These are phyloP conservation scores for Hypoxylon sp. DNA, from an alignment of 2,329 filamentous ascomycete species.

Conservation along the genomic window DNA sequence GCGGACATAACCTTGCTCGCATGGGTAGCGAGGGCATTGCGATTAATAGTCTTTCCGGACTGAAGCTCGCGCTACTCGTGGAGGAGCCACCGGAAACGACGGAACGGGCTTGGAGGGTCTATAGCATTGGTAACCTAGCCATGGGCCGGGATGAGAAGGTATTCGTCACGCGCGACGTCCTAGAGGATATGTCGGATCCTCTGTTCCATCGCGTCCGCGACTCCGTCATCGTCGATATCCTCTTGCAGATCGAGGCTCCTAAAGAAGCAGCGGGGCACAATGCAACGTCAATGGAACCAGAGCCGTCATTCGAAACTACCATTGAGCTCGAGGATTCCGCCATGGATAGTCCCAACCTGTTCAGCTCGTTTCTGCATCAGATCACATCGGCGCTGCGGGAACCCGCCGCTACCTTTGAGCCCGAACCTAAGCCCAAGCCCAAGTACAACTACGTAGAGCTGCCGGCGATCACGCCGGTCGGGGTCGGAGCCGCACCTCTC, in stretches of 20 bases:
- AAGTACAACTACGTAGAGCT: slow-evolving; percentile 56
- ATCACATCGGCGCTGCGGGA: slow-evolving; percentile 60
- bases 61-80: slow-evolving; percentile 72
- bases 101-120: slow-evolving; percentile 71
- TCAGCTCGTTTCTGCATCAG: slow-evolving; percentile 54
- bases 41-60: slow-evolving; percentile 61
- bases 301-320: slow-evolving; percentile 41
- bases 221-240: slow-evolving; percentile 74
- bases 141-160: slow-evolving; percentile 89
- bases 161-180: slow-evolving; percentile 77
- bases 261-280: slow-evolving; percentile 30
- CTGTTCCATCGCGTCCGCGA: slow-evolving; percentile 84
- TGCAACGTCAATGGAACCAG: slow-evolving; percentile 40
- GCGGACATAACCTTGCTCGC: slow-evolving; percentile 57
- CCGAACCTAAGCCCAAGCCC: slow-evolving; percentile 44
- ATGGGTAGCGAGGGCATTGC: slow-evolving; percentile 56
- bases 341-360: slow-evolving; percentile 39
- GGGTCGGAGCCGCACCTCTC: slow-evolving; percentile 71
- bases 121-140: slow-evolving; percentile 79
- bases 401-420: slow-evolving; percentile 49
- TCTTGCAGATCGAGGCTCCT: slow-evolving; percentile 62
- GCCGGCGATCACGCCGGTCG: slow-evolving; percentile 62
- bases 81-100: slow-evolving; percentile 57
- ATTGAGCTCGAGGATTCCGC: slow-evolving; percentile 36
- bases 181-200: slow-evolving; percentile 80